Conservation (phyloP, 257 asterid species). For the Salvia splendens region DNA sequence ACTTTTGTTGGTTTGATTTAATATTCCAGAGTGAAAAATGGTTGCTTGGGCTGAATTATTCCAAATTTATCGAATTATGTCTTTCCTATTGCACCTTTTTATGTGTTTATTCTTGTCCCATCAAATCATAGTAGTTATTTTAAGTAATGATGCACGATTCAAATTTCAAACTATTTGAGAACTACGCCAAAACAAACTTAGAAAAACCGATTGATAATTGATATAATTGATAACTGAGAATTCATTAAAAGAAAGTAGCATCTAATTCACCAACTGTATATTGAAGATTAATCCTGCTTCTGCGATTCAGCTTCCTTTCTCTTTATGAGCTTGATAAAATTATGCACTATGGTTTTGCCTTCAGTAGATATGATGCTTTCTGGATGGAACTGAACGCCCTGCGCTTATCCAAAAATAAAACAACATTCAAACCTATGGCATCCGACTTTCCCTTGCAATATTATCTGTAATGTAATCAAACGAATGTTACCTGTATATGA, state of each 20-base stretch:
- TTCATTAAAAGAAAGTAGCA: background rate
- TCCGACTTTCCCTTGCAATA: no score
- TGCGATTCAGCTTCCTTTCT: slow-evolving; percentile 59
- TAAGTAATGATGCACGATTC: no score
- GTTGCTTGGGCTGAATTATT: no score
- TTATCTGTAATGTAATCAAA: no score
- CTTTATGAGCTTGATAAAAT: slow-evolving; percentile 70
- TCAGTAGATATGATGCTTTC: slow-evolving; percentile 81
- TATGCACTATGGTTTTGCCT: slow-evolving; percentile 74
- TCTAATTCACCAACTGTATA: no score
- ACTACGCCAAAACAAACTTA: background rate
- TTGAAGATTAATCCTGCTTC: slow-evolving; percentile 21
- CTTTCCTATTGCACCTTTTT: no score
- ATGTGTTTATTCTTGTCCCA: no score
- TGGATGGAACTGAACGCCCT: slow-evolving; percentile 96
- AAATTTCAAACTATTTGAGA: background rate
- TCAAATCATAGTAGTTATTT: no score
- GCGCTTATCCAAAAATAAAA: slow-evolving; percentile 25
- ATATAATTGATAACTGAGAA: background rate
- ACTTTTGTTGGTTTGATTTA: no score
- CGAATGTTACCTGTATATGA: slow-evolving; percentile 54
- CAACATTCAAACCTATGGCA: no score
- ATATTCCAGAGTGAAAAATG: no score
- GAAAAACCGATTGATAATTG: background rate
- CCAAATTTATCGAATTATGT: no score